A percentile compares a stretch with the other conserved stretches of the same genome.
Conservation (phyloP, 2,329 filamentous ascomycete species). For the Pseudocercospora eumusae region DNA sequence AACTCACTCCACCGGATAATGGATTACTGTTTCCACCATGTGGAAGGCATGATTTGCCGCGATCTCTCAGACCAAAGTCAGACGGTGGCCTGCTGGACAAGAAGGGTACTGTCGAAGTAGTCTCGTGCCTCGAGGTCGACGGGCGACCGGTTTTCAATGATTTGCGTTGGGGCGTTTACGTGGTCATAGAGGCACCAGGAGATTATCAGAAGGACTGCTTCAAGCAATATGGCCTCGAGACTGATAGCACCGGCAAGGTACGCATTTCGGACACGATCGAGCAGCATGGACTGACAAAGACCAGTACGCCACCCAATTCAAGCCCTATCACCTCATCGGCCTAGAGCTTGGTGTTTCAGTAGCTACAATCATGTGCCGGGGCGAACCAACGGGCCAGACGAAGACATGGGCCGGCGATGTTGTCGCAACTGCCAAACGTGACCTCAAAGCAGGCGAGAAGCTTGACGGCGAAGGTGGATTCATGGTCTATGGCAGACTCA, state of each 20-base stretch:
- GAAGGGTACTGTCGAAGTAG: constrained; percentile 50
- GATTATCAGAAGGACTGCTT: constrained; percentile 49
- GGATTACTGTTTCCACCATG: constrained; percentile 51
- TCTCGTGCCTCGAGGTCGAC: constrained; percentile 49
- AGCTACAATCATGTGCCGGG: constrained; percentile 50
- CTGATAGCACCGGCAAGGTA: constrained; percentile 43
- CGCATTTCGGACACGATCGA: not conserved
- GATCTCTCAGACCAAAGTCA: constrained; percentile 44
- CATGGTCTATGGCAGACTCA: constrained; percentile 50
- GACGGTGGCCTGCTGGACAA: constrained; percentile 47
- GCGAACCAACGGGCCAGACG: constrained; percentile 50
- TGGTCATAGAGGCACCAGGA: constrained; percentile 48
- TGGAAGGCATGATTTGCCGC: constrained; percentile 47
- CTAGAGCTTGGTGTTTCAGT: constrained; percentile 50
- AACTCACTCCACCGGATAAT: constrained; percentile 45
- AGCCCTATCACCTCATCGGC: constrained; percentile 53
- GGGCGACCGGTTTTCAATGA: constrained; percentile 47
- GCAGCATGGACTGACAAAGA: not conserved
- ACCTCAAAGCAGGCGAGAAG: constrained; percentile 49
- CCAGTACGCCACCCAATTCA: constrained; percentile 49
- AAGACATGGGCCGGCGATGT: constrained; percentile 49
- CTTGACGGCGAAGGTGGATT: constrained; percentile 51
- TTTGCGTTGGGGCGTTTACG: constrained; percentile 49
- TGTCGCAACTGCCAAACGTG: constrained; percentile 51
- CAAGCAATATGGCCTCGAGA: constrained; percentile 50